These are phyloP conservation scores for Arctium minus DNA, from an alignment of 129 eudicot genomes.

Conservation along the genomic window DNA sequence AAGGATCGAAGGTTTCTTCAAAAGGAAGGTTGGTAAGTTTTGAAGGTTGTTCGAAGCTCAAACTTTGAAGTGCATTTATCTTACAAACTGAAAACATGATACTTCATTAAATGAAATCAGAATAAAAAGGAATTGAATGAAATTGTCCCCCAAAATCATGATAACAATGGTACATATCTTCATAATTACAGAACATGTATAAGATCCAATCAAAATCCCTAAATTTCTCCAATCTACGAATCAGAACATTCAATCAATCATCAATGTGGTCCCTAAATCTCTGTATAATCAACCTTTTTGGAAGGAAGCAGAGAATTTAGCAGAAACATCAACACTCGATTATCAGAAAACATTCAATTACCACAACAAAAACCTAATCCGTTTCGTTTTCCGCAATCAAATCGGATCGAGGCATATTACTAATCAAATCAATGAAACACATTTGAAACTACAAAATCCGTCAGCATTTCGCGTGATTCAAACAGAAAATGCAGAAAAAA, in stretches of 20 bases:
- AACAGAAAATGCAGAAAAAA: not conserved
- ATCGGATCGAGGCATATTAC: not conserved
- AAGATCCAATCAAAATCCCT: not conserved
- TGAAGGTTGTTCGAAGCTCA: not conserved
- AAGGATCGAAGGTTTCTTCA: not conserved
- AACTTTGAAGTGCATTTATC: not conserved
- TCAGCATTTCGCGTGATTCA: not conserved
- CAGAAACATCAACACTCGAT: not conserved
- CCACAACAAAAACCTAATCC: not conserved
- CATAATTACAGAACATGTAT: not conserved
- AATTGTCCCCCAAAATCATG: not conserved
- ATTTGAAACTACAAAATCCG: not conserved
- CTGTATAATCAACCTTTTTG: constrained; percentile 2
- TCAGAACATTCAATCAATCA: constrained; percentile 12
- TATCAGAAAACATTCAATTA: not conserved
- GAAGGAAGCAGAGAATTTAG: not conserved
- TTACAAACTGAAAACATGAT: not conserved
- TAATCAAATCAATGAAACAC: not conserved
- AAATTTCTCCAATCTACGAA: not conserved
- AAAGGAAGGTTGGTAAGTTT: not conserved
- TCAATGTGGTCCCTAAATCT: constrained; percentile 1
- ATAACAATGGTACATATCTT: constrained; percentile 3
- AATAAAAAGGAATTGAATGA: not conserved
- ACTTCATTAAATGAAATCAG: not conserved
- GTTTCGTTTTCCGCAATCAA: not conserved